Conservation (phyloP, 1,284 basidiomycete species). For the Moniliella sp. region DNA sequence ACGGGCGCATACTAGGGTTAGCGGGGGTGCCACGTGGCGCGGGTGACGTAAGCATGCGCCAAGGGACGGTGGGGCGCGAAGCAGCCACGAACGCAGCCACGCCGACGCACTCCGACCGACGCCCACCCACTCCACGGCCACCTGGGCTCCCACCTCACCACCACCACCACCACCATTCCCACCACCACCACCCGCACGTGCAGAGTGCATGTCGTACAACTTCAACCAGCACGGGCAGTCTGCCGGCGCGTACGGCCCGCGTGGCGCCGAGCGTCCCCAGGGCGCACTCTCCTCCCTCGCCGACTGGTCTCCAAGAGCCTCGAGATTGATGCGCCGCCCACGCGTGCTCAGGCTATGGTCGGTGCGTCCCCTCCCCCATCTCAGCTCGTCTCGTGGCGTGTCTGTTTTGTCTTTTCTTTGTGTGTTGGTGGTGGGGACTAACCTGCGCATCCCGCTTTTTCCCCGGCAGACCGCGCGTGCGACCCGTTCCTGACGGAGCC, state of each 20-base stretch:
- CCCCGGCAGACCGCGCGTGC: slow-evolving; percentile 49
- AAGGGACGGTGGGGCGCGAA: too few species aligned
- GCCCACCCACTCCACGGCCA: too few species aligned
- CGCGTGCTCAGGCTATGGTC: slow-evolving; percentile 14
- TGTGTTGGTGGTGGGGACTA: neutral
- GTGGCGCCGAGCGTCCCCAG: slow-evolving; percentile 5
- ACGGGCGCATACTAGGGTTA: too few species aligned
- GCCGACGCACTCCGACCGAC: too few species aligned
- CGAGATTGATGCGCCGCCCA: slow-evolving; percentile 13
- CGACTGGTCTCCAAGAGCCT: slow-evolving; percentile 21
- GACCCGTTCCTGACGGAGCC: slow-evolving; percentile 66
- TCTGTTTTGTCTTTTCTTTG: neutral
- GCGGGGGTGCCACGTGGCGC: too few species aligned
- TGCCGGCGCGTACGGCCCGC: slow-evolving; percentile 4
- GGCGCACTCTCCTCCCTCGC: slow-evolving; percentile 11
- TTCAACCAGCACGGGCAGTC: neutral
- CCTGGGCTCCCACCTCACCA: too few species aligned
- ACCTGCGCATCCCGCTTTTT: neutral
- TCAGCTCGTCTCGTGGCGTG: neutral
- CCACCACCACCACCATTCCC: too few species aligned
- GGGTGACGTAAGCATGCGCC: too few species aligned
- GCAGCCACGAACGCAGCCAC: too few species aligned
- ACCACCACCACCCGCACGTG: too few species aligned
- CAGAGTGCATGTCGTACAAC: slow-evolving; percentile 3
- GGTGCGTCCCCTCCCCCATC: slow-evolving; percentile 3